Percentiles rank a stretch among this genome's conserved stretches.
These are phyloP conservation scores for Paraphoma sp. DNA, from an alignment of 2,329 filamentous ascomycete genomes.

Conservation along the genomic window DNA sequence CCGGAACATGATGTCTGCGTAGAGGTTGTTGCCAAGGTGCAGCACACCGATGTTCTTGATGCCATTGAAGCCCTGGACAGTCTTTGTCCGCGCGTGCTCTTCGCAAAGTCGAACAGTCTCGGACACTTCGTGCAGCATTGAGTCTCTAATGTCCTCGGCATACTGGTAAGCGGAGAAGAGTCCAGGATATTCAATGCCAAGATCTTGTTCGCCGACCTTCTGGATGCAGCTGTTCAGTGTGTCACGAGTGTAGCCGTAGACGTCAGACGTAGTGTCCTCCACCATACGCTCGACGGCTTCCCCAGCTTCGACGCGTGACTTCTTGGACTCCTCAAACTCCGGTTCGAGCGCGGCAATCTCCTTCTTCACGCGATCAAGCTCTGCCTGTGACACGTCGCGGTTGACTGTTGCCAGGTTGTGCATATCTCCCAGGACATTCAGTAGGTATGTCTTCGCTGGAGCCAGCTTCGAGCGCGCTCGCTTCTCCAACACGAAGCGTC, in stretches of 20 bases:
- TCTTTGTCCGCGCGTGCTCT: constrained; percentile 79
- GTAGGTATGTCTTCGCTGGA: constrained; percentile 91
- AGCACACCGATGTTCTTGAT: constrained; percentile 89
- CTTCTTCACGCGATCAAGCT: constrained; percentile 80
- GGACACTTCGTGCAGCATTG: constrained; percentile 88
- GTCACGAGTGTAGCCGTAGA: constrained; percentile 83
- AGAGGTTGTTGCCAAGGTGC: constrained; percentile 86
- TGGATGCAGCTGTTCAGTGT: constrained; percentile 78
- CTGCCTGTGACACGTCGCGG: constrained; percentile 81
- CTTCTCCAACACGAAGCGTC: constrained; percentile 95
- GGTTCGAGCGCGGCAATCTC: constrained; percentile 87
- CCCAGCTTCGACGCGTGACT: constrained; percentile 78
- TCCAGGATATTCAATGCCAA: constrained; percentile 86
- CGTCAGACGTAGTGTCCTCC: constrained; percentile 81
- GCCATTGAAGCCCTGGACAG: constrained; percentile 79
- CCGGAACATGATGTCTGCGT: constrained; percentile 81
- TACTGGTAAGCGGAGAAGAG: constrained; percentile 86
- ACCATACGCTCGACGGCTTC: constrained; percentile 83
- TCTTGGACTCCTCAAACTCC: constrained; percentile 81
- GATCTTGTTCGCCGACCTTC: constrained; percentile 75
- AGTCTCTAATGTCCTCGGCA: constrained; percentile 88
- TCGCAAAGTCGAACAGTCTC: constrained; percentile 81
- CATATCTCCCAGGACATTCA: constrained; percentile 91
- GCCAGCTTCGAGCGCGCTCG: constrained; percentile 93
- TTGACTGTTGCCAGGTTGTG: constrained; percentile 85